Evolutionary conservation across 208 protist species (phyloP), one percentile per base, ranked within the genome.

Genomic region (Trypanosoma cruzi): DNA sequence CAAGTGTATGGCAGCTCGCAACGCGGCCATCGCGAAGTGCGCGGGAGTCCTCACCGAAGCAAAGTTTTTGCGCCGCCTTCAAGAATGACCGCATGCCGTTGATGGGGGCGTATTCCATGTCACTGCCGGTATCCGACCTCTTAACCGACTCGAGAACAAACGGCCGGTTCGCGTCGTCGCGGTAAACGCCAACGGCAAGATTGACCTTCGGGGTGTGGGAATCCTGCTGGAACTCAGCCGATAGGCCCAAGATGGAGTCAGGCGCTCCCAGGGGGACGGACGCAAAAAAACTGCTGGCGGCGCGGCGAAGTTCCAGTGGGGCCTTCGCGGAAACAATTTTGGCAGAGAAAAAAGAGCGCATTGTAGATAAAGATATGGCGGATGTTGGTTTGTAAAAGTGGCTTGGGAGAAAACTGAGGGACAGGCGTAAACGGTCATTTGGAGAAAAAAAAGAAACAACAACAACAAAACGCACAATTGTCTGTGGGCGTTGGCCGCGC

Each of bases 131-230:
- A 29, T 81, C 65, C 4, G 90, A 95, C 76, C 95, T 81, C 16
- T 81, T 84, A 18, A 99, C 96, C 20, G 79, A 93, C 46, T 89
- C 81, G 0, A 99, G 85, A 24, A 99, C 88, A 44, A 85, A 91
- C 11, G 98, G 94, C 68, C 95, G 91, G 55, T 92, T 95, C 22
- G 91, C 71, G 56, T 98, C 96, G 31, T 91, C 89, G 54, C 98
- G 85, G 81, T 99, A 99, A 2, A 98, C 98, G n/a, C 98, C 98
- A 11, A 99, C 88, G 34, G 84, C 94, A 4, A 99, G 84, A 75
- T 99, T 98, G 24, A 99, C 86, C 82, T 99, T 99, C 11, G 85
- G 78, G 26, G 88, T 82, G 32, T 68, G 57, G 10, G 77, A 52
- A 71, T 99, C 97, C 48, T 67, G 68, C 24, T 85, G 71, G 55